Base-by-base conservation (phyloP, 2,329 filamentous ascomycete species). In the Emergomyces pasteurianus region DNA sequence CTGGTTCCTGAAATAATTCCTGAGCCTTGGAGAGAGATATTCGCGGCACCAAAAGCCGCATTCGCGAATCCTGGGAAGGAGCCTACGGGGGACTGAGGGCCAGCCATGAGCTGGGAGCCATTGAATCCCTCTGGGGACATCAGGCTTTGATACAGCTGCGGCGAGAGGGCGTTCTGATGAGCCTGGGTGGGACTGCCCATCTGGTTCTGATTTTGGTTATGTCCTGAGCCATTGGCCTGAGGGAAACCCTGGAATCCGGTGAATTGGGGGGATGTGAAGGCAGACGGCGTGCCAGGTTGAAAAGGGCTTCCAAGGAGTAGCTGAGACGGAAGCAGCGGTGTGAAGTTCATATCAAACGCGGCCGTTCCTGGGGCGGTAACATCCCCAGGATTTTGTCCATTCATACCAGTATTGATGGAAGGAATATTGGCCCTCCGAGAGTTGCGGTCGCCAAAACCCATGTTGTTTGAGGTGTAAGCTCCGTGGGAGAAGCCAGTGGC, bases 331-430 rank as follows among this genome's bases (percentile, higher is more conserved):
- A 99, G 84, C 66, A 99, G 83, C 65, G 94, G 92, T 12, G 94
- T 96, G 76, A 96, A 97, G 77, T 97, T 94, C 92, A 97, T 96
- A 72, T 97, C 94, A 72, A 91, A 95, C 50, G 84, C 90, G 57
- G 61, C 90, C 57, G 62, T 92, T 50, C 89, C 91, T 18, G 94
- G 92, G 28, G 89, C 92, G 66, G 88, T 81, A 84, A 96, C 85
- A 65, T 95, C 91, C 68, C 82, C 83, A 62, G 77, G 79, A 72
- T 81, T 84, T 69, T 83, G 81, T 64, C 80, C 77, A 59, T 75
- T 77, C 64, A 84, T 79, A 71, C 88, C 86, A 26, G 94, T 96
- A 75, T 96, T 96, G 78, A 97, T 95, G 65, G 87, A 86, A 65
- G 92, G 90, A 70, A 97, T 89, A 77, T 95, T 95, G 64, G 75